Evolutionary conservation across 768 basidiomycete species (phyloP).

Genomic region (Boletus rubroflammeus): DNA sequence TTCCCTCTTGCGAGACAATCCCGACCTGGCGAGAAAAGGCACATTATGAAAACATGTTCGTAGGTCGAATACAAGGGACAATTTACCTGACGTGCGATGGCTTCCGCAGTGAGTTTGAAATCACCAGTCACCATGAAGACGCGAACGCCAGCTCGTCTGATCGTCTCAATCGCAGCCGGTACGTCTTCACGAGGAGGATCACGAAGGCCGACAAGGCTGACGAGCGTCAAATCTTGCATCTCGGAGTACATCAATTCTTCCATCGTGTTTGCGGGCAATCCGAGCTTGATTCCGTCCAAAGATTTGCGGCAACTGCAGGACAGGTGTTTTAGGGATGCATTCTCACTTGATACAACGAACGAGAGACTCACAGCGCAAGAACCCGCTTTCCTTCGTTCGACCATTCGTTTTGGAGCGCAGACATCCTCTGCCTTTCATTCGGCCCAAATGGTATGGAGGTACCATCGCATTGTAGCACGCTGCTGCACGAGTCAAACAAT

Average conservation of each 20-base stretch:
- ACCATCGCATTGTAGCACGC: conserved; percentile 32
- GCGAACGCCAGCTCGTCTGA: conserved; percentile 48
- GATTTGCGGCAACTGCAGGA: conserved; percentile 29
- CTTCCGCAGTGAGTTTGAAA: conserved; percentile 49
- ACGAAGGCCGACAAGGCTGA: conserved; percentile 52
- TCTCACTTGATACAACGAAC: background rate
- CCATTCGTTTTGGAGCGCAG: conserved; percentile 38
- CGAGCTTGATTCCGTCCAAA: conserved; percentile 19
- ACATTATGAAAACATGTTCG: background rate
- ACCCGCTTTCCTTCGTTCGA: conserved; percentile 52
- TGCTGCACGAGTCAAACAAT: conserved; percentile 39
- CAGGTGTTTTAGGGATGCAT: background rate
- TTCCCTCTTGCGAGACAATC: conserved; percentile 39
- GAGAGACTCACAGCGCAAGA: conserved; percentile 37
- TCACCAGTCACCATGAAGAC: conserved; percentile 60
- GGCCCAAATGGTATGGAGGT: conserved; percentile 30
- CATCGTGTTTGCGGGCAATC: conserved; percentile 22
- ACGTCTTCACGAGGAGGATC: conserved; percentile 58
- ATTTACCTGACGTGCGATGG: conserved; percentile 46
- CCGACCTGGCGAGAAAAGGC: conserved; percentile 33
- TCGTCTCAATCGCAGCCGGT: conserved; percentile 42
- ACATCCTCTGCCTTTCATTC: conserved; percentile 19
- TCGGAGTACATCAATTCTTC: conserved; percentile 40
- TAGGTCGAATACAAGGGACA: background rate
- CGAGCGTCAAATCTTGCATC: conserved; percentile 40